phyloP scores from a whole-genome alignment of 2,329 filamentous ascomycete genomes.

The Fusarium beomiforme region DNA sequence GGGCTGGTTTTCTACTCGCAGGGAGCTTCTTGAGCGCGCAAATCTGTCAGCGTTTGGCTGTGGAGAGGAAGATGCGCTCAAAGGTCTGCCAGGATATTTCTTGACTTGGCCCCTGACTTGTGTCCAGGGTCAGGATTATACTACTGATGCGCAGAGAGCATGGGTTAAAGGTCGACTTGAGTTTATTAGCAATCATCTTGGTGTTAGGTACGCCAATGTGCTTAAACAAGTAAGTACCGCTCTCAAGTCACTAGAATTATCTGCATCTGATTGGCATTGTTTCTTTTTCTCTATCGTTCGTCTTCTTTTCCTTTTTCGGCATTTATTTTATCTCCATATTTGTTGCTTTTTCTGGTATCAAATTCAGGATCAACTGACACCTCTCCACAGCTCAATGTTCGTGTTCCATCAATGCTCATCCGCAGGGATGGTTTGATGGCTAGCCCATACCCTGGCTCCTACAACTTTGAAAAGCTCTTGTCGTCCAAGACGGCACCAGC shows the following conservation, averaged over 20 bases:
- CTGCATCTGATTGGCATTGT: not conserved
- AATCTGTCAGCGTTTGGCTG: conserved; percentile 59
- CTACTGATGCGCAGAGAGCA: conserved; percentile 65
- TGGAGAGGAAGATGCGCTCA: conserved; percentile 60
- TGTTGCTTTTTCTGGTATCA: conserved; percentile 22
- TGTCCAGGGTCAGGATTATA: conserved; percentile 65
- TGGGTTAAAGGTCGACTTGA: conserved; percentile 65
- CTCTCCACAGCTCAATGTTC: conserved; percentile 60
- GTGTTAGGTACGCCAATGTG: conserved; percentile 67
- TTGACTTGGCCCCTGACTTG: conserved; percentile 68
- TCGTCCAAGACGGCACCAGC: conserved; percentile 51
- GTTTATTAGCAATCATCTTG: conserved; percentile 65
- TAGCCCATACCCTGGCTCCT: conserved; percentile 53
- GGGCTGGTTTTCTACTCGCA: conserved; percentile 64
- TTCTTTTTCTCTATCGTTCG: not conserved
- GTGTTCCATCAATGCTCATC: conserved; percentile 71
- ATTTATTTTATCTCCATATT: not conserved
- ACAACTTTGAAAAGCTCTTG: conserved; percentile 58
- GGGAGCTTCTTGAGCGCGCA: conserved; percentile 52
- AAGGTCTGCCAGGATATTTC: conserved; percentile 68
- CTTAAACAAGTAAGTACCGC: conserved; percentile 59
- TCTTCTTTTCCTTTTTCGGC: not conserved
- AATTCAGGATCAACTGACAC: conserved; percentile 13
- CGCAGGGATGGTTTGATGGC: conserved; percentile 61
- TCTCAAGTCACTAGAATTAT: not conserved